phyloP scores from a whole-genome alignment of 2,329 filamentous ascomycete genomes.

The Fusarium sp. region DNA sequence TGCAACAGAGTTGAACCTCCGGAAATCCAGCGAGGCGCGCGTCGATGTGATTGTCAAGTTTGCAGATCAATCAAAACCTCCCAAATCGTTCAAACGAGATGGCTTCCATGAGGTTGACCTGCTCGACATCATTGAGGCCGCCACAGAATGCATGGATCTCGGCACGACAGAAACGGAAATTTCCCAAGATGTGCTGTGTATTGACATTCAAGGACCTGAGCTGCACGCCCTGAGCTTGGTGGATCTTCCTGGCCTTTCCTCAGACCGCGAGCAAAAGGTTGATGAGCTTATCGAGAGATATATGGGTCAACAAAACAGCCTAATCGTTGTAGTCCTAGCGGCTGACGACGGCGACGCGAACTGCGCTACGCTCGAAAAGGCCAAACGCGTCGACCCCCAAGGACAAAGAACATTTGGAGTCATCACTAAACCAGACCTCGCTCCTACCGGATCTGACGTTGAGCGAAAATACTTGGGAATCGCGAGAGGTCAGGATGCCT shows the following conservation, averaged over 20 bases:
- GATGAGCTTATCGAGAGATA: neutral
- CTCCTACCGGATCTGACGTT: neutral
- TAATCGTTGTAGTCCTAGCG: neutral
- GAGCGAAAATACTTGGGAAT: constrained; percentile 3
- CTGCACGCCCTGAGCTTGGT: neutral
- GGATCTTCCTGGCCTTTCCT: neutral
- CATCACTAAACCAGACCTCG: neutral
- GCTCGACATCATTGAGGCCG: neutral
- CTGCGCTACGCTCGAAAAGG: neutral
- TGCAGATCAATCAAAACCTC: neutral
- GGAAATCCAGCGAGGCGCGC: neutral
- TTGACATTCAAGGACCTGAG: neutral
- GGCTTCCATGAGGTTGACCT: neutral
- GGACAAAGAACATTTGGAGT: neutral
- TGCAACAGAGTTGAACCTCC: neutral
- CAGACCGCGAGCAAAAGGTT: neutral
- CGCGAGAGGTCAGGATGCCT: neutral
- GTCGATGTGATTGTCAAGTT: neutral
- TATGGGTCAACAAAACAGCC: neutral
- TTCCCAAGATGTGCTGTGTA: neutral
- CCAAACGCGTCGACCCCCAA: neutral
- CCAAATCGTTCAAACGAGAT: neutral
- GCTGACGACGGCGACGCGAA: neutral
- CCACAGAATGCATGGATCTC: neutral
- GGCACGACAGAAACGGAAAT: neutral